phyloP scores from a whole-genome alignment of 1,284 basidiomycete genomes.

The Papiliotrema nemorosa region DNA sequence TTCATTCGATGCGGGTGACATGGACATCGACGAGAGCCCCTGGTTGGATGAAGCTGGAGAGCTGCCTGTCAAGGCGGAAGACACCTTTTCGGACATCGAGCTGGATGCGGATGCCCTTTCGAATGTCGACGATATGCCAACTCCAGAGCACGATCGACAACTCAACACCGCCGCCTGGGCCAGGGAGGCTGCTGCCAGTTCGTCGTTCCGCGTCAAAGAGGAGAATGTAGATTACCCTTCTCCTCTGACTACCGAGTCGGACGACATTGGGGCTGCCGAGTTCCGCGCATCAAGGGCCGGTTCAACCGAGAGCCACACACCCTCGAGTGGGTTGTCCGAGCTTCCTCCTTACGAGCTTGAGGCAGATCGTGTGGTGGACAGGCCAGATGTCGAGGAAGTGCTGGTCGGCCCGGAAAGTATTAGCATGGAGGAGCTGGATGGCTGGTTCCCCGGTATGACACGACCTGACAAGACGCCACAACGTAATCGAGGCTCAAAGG shows the following conservation, averaged over 20 bases:
- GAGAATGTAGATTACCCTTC: conserved; percentile 43
- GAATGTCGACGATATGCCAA: conserved; percentile 31
- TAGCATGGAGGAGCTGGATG: conserved; percentile 41
- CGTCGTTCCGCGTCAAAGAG: conserved; percentile 35
- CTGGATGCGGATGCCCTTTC: conserved; percentile 16
- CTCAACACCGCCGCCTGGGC: conserved; percentile 43
- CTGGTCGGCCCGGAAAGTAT: conserved; percentile 43
- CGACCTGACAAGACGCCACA: conserved; percentile 9
- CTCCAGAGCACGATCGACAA: conserved; percentile 39
- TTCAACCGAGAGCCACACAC: conserved; percentile 16
- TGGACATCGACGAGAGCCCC: conserved; percentile 34
- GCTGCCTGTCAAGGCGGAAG: conserved; percentile 42
- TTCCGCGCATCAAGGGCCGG: conserved; percentile 20
- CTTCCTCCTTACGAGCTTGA: conserved; percentile 30
- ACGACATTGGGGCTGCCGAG: conserved; percentile 15
- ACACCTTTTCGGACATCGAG: conserved; percentile 37
- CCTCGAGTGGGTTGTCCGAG: conserved; percentile 34
- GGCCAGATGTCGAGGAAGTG: conserved; percentile 23
- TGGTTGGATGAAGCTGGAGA: conserved; percentile 45
- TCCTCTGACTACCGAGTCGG: conserved; percentile 27
- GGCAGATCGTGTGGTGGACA: conserved; percentile 6
- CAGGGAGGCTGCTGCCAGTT: conserved; percentile 24
- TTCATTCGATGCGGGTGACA: conserved; percentile 28
- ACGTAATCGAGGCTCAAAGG: background rate
- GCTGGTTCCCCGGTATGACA: conserved; percentile 26